Evolutionary conservation across 257 asterid genomes (phyloP).

Genomic region (Fraxinus americana): DNA sequence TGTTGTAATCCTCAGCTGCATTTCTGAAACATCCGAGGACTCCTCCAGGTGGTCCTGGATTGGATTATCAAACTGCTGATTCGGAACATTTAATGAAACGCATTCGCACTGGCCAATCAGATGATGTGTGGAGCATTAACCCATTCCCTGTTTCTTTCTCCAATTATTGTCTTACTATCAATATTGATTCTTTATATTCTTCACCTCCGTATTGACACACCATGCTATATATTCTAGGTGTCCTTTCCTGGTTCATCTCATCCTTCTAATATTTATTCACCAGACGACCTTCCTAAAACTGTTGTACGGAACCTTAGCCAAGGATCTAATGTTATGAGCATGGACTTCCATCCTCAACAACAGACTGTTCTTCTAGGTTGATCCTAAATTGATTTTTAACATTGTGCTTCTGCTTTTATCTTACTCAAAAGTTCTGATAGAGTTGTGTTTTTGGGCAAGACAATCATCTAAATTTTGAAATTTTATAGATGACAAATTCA

Average conservation of each 20-base stretch:
- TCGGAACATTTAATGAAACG: constrained; percentile 90
- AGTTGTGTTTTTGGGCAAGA: constrained; percentile 7
- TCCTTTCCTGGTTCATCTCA: constrained; percentile 87
- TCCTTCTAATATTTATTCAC: constrained; percentile 67
- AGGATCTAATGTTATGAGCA: constrained; percentile 96
- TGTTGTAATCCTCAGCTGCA: constrained; percentile 50
- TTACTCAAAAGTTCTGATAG: background rate
- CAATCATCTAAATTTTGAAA: constrained; percentile 11
- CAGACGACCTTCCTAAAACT: constrained; percentile 94
- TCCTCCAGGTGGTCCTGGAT: constrained; percentile 74
- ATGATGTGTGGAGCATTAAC: constrained; percentile 53
- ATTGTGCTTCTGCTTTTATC: constrained; percentile 10
- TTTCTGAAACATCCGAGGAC: constrained; percentile 87
- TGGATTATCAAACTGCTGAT: constrained; percentile 88
- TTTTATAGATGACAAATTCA: constrained; percentile 11
- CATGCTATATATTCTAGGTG: constrained; percentile 49
- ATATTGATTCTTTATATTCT: constrained; percentile 16
- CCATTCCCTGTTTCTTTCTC: constrained; percentile 4
- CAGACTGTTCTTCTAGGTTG: constrained; percentile 94
- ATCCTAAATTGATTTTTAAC: constrained; percentile 9
- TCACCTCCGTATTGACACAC: constrained; percentile 20
- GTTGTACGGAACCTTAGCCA: constrained; percentile 83
- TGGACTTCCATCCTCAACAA: constrained; percentile 97
- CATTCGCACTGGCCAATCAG: constrained; percentile 78
- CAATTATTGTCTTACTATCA: background rate